Evolutionary conservation across 306 rosid genomes (phyloP).

Genomic region (Vigna mungo): DNA sequence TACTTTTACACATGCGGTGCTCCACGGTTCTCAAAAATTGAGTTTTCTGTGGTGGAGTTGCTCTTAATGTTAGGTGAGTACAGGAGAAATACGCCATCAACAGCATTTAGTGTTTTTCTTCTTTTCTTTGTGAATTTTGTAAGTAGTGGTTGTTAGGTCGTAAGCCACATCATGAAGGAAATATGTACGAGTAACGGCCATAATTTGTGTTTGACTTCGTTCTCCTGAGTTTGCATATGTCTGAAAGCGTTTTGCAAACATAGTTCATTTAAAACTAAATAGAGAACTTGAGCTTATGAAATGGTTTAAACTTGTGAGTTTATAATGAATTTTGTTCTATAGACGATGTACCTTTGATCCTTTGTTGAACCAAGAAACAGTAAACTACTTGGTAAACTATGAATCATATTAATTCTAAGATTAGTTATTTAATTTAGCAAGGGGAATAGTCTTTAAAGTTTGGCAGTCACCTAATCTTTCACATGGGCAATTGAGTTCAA

Average conservation of each 20-base stretch:
- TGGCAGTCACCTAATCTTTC: slow-evolving; percentile 41
- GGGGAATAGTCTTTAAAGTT: slow-evolving; percentile 38
- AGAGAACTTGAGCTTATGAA: background rate
- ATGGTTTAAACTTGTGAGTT: background rate
- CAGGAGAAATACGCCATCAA: slow-evolving; percentile 21
- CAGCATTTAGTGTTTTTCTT: slow-evolving; percentile 21
- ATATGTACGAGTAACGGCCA: slow-evolving; percentile 20
- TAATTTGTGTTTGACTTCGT: slow-evolving; percentile 47
- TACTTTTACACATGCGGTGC: slow-evolving; percentile 48
- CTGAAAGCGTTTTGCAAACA: slow-evolving; percentile 26
- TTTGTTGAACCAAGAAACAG: slow-evolving; percentile 11
- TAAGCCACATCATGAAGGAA: slow-evolving; percentile 31
- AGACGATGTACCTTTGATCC: background rate
- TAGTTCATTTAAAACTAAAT: slow-evolving; percentile 6
- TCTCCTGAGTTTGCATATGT: slow-evolving; percentile 32
- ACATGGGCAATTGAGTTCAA: slow-evolving; percentile 48
- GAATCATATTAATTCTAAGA: slow-evolving; percentile 17
- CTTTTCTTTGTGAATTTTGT: background rate
- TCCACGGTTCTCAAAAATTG: slow-evolving; percentile 28
- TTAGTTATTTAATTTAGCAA: slow-evolving; percentile 18
- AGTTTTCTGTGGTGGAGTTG: slow-evolving; percentile 43
- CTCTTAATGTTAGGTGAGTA: slow-evolving; percentile 52
- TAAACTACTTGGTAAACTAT: background rate
- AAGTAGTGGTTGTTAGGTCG: slow-evolving; percentile 43
- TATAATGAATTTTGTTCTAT: too few relatives aligned